Conservation (phyloP, 2,329 filamentous ascomycete genomes). For the Neofusicoccum cordaticola region DNA sequence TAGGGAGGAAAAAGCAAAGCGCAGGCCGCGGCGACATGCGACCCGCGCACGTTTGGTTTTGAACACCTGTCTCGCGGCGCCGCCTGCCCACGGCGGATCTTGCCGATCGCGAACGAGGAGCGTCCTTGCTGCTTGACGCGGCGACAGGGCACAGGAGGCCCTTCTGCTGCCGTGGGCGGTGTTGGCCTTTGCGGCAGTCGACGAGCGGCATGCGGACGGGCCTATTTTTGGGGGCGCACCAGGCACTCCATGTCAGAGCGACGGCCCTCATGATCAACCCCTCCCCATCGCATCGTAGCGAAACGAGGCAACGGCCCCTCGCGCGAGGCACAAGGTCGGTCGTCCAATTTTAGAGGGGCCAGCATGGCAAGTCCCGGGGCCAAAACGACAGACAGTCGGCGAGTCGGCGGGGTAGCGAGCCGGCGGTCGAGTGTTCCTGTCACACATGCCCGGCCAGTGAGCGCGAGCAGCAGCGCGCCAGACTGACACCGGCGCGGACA, state of each 20-base stretch:
- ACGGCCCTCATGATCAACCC: slow-evolving; percentile 4
- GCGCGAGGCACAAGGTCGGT: background rate
- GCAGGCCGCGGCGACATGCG: background rate
- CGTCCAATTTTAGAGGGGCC: slow-evolving; percentile 5
- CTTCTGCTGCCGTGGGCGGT: background rate
- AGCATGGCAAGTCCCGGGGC: slow-evolving; percentile 11
- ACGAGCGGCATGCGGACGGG: background rate
- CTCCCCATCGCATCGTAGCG: background rate
- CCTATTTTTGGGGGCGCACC: slow-evolving; percentile 4
- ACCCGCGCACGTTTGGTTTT: slow-evolving; percentile 11
- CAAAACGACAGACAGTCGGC: background rate
- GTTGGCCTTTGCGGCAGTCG: background rate
- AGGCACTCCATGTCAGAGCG: background rate
- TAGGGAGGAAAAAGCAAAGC: slow-evolving; percentile 8
- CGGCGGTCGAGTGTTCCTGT: background rate
- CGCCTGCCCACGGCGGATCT: background rate
- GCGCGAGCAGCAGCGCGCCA: background rate
- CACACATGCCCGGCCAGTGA: background rate
- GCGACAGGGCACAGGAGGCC: background rate
- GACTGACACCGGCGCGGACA: background rate
- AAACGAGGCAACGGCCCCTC: slow-evolving; percentile 10
- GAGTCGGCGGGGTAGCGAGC: background rate
- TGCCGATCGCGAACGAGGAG: slow-evolving; percentile 5
- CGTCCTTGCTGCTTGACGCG: background rate
- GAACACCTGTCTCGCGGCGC: background rate